Evolutionary conservation across 495 filamentous ascomycete genomes (phyloP), one percentile per base, ranked within the genome.

Genomic region (Pyrenula massariospora): DNA sequence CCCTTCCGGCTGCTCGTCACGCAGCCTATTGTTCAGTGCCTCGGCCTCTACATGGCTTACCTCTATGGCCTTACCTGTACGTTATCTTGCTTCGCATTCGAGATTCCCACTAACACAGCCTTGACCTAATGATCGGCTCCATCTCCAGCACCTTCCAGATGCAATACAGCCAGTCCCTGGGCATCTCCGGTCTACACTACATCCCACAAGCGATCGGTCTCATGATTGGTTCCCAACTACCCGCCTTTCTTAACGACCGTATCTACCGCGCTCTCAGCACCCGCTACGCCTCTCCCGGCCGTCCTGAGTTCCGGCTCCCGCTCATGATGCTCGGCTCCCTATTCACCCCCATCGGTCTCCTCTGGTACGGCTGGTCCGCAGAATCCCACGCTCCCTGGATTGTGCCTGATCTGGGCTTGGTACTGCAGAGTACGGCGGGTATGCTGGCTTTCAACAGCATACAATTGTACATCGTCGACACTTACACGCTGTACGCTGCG

Each of bases 391-490:
- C 68, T 1, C 84, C 86, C 63, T 92, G 85, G 85, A 85, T 90
- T 52, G 75, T 75, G 25, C 87, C 87, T 0, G 85, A 89, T 60
- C 81, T 91, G 56, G 87, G 87, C 1, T 78, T 79, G 2, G 65
- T 67, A 0, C 62, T 89, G 15, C 84, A 88, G 56, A 67, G 71
- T 8, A 66, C 71, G 5, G 85, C 85, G 2, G 76, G 70, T 10
- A 86, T 88, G 55, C 73, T 86, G 3, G 70, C 73, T 0, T 87
- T 86, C 64, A 86, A 88, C 68, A 84, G 81, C 59, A 80, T 84
- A 36, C 84, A 87, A 69, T 82, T 81, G 10, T 92, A 88, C 62
- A 69, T 89, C 51, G 81, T 91, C 19, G 89, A 95, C 63, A 68
- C 84, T 2, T 91, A 91, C 66, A 81, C 82, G 22, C 75, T 78